Percentiles rank a stretch among this genome's conserved stretches.
Evolutionary conservation across 2,329 filamentous ascomycete genomes (phyloP).

Genomic region (Epichloe sp.): DNA sequence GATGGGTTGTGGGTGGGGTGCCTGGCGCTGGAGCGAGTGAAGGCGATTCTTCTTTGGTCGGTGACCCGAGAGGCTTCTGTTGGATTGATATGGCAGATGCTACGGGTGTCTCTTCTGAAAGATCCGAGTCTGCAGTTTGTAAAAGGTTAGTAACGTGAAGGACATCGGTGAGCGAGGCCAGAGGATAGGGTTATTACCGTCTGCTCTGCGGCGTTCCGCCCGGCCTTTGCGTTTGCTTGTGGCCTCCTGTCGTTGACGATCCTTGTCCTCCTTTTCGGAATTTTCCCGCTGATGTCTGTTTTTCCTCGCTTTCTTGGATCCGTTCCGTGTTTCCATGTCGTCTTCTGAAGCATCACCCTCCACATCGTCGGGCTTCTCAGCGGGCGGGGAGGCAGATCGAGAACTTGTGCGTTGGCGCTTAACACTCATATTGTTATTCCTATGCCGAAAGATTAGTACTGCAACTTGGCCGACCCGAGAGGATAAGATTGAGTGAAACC

Average conservation of each 20-base stretch:
- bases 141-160: background rate
- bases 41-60: conserved; percentile 17
- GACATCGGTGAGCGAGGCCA: background rate
- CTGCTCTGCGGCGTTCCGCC: conserved; percentile 65
- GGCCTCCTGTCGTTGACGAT: conserved; percentile 60
- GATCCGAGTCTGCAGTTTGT: conserved; percentile 48
- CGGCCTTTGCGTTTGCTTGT: conserved; percentile 70
- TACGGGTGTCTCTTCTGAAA: conserved; percentile 51
- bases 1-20: conserved; percentile 31
- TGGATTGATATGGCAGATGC: conserved; percentile 23
- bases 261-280: conserved; percentile 59
- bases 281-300: conserved; percentile 49
- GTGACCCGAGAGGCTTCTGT: conserved; percentile 18
- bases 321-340: conserved; percentile 38
- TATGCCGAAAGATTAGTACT: conserved; percentile 13
- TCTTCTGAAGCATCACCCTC: conserved; percentile 59
- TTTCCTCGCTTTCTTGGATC: conserved; percentile 46
- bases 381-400: conserved; percentile 49
- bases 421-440: conserved; percentile 53
- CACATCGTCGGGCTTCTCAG: conserved; percentile 32
- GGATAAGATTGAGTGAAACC: conserved; percentile 24
- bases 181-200: conserved; percentile 42
- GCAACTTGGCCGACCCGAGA: conserved; percentile 10
- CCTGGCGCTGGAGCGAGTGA: conserved; percentile 19
- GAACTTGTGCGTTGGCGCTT: conserved; percentile 82